These are phyloP conservation scores for Phytophthora capsici DNA, from an alignment of 352 stramenopile genomes.

Conservation along the genomic window DNA sequence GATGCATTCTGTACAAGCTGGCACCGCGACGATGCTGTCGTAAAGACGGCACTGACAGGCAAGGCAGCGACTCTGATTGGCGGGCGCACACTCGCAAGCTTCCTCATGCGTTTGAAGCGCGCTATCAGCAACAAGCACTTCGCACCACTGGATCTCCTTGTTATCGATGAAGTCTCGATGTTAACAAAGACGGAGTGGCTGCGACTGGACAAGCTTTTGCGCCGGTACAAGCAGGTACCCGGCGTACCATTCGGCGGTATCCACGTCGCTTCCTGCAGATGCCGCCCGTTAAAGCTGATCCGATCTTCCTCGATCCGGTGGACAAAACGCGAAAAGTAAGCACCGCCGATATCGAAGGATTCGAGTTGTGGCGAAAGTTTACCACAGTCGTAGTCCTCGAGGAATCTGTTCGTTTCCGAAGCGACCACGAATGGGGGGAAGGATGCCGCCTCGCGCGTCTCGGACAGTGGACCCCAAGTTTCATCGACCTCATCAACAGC, in stretches of 20 bases:
- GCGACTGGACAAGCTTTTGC: neutral
- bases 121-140: neutral
- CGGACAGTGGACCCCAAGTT: neutral
- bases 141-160: neutral
- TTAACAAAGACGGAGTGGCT: neutral
- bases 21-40: too few relatives aligned
- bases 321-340: neutral
- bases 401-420: constrained; percentile 3
- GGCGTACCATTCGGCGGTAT: neutral
- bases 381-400: constrained; percentile 1
- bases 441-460: neutral
- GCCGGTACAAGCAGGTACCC: neutral
- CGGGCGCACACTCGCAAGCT: too few relatives aligned
- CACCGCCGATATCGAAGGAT: neutral
- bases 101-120: too few relatives aligned
- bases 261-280: too few relatives aligned
- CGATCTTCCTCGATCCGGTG: neutral
- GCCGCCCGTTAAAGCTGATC: too few relatives aligned
- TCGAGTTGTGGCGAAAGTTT: too few relatives aligned
- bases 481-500: constrained; percentile 2
- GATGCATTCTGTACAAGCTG: too few relatives aligned
- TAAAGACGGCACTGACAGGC: too few relatives aligned
- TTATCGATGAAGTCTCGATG: neutral
- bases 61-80: too few relatives aligned
- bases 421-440: constrained; percentile 5